Evolutionary conservation across 257 asterid genomes (phyloP).

Genomic region (Mentha longifolia): DNA sequence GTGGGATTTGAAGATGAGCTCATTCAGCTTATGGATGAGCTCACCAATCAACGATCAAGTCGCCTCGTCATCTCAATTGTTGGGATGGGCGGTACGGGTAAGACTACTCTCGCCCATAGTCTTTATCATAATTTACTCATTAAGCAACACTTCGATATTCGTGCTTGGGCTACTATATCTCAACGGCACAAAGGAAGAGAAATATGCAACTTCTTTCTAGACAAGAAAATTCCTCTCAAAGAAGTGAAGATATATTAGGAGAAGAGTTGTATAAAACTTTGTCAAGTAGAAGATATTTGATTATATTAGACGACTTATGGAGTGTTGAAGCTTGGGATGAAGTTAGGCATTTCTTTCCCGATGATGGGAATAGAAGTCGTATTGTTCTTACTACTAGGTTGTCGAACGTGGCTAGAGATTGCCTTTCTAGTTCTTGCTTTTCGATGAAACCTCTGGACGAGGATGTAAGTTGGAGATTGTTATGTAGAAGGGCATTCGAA

Average conservation of each 20-base stretch:
- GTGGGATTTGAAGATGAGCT: background rate
- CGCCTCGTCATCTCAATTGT: background rate
- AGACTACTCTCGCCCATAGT: background rate
- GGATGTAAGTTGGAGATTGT: background rate
- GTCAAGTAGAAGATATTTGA: too few species aligned
- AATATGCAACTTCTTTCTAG: background rate
- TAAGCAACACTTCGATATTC: background rate
- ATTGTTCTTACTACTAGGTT: too few species aligned
- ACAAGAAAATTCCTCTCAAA: background rate
- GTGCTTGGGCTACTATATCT: too few species aligned
- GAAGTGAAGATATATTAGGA: background rate
- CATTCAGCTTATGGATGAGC: background rate
- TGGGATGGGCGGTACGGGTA: background rate
- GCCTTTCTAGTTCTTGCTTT: background rate
- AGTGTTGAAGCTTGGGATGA: background rate
- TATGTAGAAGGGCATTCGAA: too few species aligned
- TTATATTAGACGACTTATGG: background rate
- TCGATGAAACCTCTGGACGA: background rate
- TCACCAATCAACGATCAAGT: background rate
- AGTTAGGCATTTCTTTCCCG: background rate
- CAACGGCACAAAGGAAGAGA: too few species aligned
- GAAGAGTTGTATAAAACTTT: background rate
- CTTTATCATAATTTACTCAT: too few species aligned
- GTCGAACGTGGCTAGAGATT: background rate
- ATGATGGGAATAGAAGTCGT: background rate